Conservation (phyloP, 1,284 basidiomycete species). For the Marasmius fiardii region DNA sequence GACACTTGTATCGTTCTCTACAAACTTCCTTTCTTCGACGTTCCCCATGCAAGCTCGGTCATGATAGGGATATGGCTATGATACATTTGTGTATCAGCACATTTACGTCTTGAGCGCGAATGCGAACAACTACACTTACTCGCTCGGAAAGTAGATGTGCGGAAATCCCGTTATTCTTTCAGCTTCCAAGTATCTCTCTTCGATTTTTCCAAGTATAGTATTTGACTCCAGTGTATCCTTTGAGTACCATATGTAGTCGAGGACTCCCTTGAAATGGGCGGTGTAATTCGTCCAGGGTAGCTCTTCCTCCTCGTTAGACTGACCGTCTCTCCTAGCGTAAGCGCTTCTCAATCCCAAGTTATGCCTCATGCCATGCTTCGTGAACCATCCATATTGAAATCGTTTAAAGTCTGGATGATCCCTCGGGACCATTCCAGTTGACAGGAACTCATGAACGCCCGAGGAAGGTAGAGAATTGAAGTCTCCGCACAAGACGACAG, state of each 20-base stretch:
- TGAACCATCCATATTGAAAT: background rate
- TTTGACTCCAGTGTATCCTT: background rate
- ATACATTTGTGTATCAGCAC: background rate
- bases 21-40: background rate
- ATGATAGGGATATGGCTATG: slow-evolving; percentile 1
- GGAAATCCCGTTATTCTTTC: background rate
- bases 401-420: background rate
- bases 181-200: background rate
- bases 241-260: slow-evolving; percentile 3
- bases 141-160: background rate
- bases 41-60: background rate
- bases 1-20: background rate
- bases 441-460: background rate
- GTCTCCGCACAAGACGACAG: slow-evolving; percentile 1
- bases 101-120: background rate
- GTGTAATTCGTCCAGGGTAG: slow-evolving; percentile 1
- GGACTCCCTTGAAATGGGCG: slow-evolving; percentile 2
- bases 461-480: slow-evolving; percentile 1
- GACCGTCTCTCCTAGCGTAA: background rate
- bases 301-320: background rate
- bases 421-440: background rate
- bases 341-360: background rate
- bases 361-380: background rate
- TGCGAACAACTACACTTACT: background rate
- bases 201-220: background rate